Percentiles rank a stretch among this genome's conserved stretches.
Conservation (phyloP, 2,329 filamentous ascomycete species). For the Pezizomycotina sp. region DNA sequence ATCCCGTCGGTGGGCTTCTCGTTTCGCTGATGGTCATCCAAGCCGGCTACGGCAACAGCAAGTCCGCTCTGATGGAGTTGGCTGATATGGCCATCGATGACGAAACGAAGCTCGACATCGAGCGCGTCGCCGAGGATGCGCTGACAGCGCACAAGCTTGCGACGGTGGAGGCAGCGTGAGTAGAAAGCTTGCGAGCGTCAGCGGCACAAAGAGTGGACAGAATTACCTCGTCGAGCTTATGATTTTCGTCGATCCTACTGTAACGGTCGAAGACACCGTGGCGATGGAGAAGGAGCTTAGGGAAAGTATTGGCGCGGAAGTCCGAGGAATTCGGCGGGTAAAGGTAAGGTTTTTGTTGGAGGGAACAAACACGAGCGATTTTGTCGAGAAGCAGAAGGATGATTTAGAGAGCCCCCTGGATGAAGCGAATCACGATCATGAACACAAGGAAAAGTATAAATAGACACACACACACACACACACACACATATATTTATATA, state of each 20-base stretch:
- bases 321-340: conserved; percentile 69
- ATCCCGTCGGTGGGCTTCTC: conserved; percentile 79
- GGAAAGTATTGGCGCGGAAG: conserved; percentile 53
- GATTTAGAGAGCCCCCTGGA: conserved; percentile 42
- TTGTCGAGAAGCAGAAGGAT: conserved; percentile 50
- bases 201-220: conserved; percentile 87
- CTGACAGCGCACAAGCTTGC: conserved; percentile 40
- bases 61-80: conserved; percentile 65
- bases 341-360: conserved; percentile 67
- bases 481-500: too few relatives aligned
- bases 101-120: conserved; percentile 33
- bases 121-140: conserved; percentile 48
- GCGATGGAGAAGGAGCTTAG: conserved; percentile 59
- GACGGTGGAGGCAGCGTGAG: conserved; percentile 37
- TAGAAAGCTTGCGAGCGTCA: conserved; percentile 53
- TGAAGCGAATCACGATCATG: conserved; percentile 27
- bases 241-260: conserved; percentile 57
- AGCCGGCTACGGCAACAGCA: conserved; percentile 74
- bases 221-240: conserved; percentile 91
- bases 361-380: conserved; percentile 43
- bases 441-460: conserved; percentile 34
- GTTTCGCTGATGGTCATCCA: conserved; percentile 89
- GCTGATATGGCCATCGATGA: conserved; percentile 80
- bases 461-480: conserved; percentile 24
- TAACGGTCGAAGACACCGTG: conserved; percentile 55